Evolutionary conservation across 352 stramenopile genomes (phyloP), one percentile per base, ranked within the genome.

Genomic region (Globisporangium barbulae): DNA sequence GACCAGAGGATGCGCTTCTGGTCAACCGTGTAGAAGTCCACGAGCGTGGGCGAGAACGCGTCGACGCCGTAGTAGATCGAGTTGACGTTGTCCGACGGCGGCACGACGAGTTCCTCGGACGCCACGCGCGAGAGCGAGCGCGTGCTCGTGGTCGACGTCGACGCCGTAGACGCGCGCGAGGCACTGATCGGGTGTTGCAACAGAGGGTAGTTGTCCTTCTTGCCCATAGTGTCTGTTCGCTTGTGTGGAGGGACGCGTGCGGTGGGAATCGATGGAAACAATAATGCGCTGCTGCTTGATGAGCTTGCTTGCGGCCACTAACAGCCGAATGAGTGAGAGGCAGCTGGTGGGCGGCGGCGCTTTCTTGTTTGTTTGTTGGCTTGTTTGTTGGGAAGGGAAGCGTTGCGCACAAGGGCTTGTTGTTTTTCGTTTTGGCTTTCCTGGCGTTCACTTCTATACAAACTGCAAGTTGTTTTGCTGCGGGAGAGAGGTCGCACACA

Each of bases 1-100:
- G 82, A 92, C 85, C 85, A 94, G 64, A 94, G 81, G 61, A 94
- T 90, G 61, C 85, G 85, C 61, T 91, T 94, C 67, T 91, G 80
- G 71, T 92, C 85, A 44, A 79, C 48, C 50, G 85, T 93, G 83
- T 91, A 91, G 56, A 94, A 91, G 61, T 94, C 85, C 42, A 94
- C 83, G 61, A 94, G 80, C 63, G 85, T 94, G 9, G 83, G 85
- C 22, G 83, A 94, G 71, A 94, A 94, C 59, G 83, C 75, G 69
- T 94, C 85, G 17, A 94, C 83, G 64, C 85, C 85, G 55, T 93
- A 94, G 72, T 93, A 94, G 59, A 94, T 79, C 61, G 85, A 91
- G 71, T 87, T 91, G 67, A 89, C 79, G 54, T 78, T 82, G 69
- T 91, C 85, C 0, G 76, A 71, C 3, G 76, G 73, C 1, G 85